A percentile compares a stretch with the other conserved stretches of the same genome.
Evolutionary conservation across 768 basidiomycete genomes (phyloP).

Genomic region (Nidula microcarpa): DNA sequence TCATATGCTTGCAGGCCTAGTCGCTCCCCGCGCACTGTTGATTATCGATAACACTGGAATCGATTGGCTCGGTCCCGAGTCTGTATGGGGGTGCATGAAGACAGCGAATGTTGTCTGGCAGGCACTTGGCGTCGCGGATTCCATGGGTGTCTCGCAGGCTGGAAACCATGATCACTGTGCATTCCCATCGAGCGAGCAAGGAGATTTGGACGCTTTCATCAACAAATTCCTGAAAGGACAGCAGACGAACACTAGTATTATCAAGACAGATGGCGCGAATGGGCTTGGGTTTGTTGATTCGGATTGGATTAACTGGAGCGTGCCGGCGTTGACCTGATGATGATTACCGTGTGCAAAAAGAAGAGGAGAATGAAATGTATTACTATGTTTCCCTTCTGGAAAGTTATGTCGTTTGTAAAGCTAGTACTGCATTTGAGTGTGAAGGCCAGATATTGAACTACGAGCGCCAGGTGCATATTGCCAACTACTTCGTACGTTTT

Average conservation of each 20-base stretch:
- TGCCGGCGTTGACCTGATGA: conserved; percentile 45
- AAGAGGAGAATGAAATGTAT: no score
- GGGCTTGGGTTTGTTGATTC: conserved; percentile 32
- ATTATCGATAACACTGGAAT: conserved; percentile 54
- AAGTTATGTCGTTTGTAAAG: no score
- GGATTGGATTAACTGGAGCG: conserved; percentile 48
- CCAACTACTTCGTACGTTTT: no score
- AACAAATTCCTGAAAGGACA: conserved; percentile 52
- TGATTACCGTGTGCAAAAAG: no score
- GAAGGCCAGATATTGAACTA: no score
- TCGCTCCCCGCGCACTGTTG: conserved; percentile 52
- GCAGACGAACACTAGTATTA: conserved; percentile 41
- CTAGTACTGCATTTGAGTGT: no score
- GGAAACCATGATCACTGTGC: conserved; percentile 54
- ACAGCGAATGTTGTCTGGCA: conserved; percentile 47
- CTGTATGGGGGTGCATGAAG: conserved; percentile 47
- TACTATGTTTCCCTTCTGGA: no score
- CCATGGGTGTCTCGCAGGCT: conserved; percentile 51
- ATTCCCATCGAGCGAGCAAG: conserved; percentile 45
- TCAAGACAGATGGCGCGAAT: conserved; percentile 41
- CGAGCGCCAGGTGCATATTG: no score
- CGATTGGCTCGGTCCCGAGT: conserved; percentile 53
- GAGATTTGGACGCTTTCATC: conserved; percentile 49
- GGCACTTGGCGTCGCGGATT: conserved; percentile 41
- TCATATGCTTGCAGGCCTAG: conserved; percentile 50